These are phyloP conservation scores for Coemansia guatemalensis DNA, from an alignment of 192 early-diverging fungal genomes.

Conservation along the genomic window DNA sequence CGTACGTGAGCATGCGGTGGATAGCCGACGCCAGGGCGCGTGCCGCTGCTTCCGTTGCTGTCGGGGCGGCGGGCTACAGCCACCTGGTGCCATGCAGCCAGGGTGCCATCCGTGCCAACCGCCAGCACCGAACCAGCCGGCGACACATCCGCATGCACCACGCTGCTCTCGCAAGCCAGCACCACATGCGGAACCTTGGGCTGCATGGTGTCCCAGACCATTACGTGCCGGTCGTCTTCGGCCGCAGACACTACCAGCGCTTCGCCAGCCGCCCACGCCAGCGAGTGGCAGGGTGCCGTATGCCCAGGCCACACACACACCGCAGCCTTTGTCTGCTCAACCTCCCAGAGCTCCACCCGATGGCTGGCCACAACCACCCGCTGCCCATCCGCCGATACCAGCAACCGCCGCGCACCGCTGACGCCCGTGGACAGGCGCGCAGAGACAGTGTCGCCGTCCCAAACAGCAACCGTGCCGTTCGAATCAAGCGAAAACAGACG, in stretches of 20 bases:
- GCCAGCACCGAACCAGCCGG: conserved; percentile 36
- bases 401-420: conserved; percentile 13
- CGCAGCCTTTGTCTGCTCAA: neutral
- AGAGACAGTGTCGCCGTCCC: conserved; percentile 14
- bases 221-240: conserved; percentile 32
- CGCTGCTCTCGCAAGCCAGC: conserved; percentile 30
- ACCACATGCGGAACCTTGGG: conserved; percentile 13
- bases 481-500: conserved; percentile 27
- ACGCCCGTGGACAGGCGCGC: conserved; percentile 26
- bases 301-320: conserved; percentile 33
- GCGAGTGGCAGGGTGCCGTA: conserved; percentile 20
- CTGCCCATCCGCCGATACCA: conserved; percentile 20
- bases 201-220: conserved; percentile 35
- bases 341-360: conserved; percentile 42
- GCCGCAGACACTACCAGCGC: conserved; percentile 38
- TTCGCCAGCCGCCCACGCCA: conserved; percentile 44
- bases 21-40: conserved; percentile 22
- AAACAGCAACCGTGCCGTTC: conserved; percentile 27
- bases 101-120: conserved; percentile 26
- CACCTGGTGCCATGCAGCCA: conserved; percentile 36
- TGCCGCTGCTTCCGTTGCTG: too few relatives aligned
- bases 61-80: conserved; percentile 22
- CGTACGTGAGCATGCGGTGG: conserved; percentile 30
- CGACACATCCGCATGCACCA: conserved; percentile 28
- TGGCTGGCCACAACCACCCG: conserved; percentile 46